Evolutionary conservation across 2,329 filamentous ascomycete genomes (phyloP), one percentile per base, ranked within the genome.

Genomic region (Penicillium expansum): DNA sequence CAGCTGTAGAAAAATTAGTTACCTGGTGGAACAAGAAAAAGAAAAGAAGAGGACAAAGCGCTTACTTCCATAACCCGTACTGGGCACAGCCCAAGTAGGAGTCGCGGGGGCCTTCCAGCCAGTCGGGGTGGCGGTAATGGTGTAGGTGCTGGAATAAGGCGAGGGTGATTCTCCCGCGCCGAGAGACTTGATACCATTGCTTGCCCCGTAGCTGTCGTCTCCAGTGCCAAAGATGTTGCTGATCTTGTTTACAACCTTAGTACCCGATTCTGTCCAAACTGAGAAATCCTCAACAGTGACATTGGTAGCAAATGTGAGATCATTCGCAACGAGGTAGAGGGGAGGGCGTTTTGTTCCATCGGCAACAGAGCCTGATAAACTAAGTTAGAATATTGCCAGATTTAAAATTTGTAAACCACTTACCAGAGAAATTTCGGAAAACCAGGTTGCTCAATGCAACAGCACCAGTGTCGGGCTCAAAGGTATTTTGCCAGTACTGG

Each of bases 211-310:
- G 14, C 62, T 65, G 24, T 68, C 58, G 47, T 74, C 70, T 0
- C 70, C 70, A 1, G 43, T 51, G 3, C 73, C 72, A 42, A 74
- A 76, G 1, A 75, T 60, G 38, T 75, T 76, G 39, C 62, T 71
- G 51, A 73, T 69, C 35, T 70, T 63, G 49, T 75, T 74, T 0
- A 73, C 55, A 2, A 73, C 69, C 60, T 8, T 6, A 14, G 42
- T 55, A 11, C 59, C 57, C 5, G 50, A 14, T 35, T 61, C 59
- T 18, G 73, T 76, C 74, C 72, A 76, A n/a, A 76, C 52, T 14
- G 61, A 57, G 45, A 76, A 71, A n/a, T 70, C 62, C 11, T 69
- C 62, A 1, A 75, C 59, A 0, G 68, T 73, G 13, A 76, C 62
- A 50, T 74, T 70, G 0, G 55, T 65, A 0, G 67, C 62, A 16